Conservation (phyloP, 306 rosid species). For the Begonia loranthoides region DNA sequence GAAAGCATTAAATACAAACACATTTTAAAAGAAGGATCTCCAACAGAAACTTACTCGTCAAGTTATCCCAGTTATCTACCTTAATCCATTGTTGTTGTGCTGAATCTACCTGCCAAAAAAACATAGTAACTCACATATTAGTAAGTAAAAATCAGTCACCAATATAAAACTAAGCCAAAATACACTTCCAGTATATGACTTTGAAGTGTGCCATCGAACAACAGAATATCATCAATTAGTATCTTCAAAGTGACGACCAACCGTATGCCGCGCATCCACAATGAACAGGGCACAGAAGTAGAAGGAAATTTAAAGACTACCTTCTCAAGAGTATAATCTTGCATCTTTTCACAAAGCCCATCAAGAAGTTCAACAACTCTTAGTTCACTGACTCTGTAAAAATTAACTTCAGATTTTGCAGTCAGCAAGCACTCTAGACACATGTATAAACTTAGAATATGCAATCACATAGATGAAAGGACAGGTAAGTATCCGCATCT, state of each 20-base stretch:
- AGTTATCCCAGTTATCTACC: conserved; percentile 66
- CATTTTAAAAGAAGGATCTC: too few relatives aligned
- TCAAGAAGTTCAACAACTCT: conserved; percentile 91
- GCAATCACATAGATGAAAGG: too few relatives aligned
- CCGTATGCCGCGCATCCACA: too few relatives aligned
- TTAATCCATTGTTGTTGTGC: conserved; percentile 47
- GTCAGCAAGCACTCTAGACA: not conserved
- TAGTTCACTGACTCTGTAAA: conserved; percentile 66
- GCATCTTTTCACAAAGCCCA: conserved; percentile 93
- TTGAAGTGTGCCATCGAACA: too few relatives aligned
- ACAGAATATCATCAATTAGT: too few relatives aligned
- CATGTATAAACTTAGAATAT: too few relatives aligned
- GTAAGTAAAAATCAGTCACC: too few relatives aligned
- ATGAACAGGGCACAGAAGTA: not conserved
- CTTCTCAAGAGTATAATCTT: conserved; percentile 70
- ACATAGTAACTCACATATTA: conserved; percentile 6
- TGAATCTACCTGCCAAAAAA: conserved; percentile 36
- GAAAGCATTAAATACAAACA: too few relatives aligned
- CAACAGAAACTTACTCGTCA: conserved; percentile 34
- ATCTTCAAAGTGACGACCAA: too few relatives aligned
- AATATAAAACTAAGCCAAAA: too few relatives aligned
- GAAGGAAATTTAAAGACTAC: conserved; percentile 15
- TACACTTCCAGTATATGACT: too few relatives aligned
- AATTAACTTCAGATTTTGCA: not conserved
- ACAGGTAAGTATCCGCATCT: too few relatives aligned